Percentiles rank a stretch among this genome's conserved stretches.
These are phyloP conservation scores for Fragilaria crotonensis DNA, from an alignment of 108 stramenopile species.

Conservation along the genomic window DNA sequence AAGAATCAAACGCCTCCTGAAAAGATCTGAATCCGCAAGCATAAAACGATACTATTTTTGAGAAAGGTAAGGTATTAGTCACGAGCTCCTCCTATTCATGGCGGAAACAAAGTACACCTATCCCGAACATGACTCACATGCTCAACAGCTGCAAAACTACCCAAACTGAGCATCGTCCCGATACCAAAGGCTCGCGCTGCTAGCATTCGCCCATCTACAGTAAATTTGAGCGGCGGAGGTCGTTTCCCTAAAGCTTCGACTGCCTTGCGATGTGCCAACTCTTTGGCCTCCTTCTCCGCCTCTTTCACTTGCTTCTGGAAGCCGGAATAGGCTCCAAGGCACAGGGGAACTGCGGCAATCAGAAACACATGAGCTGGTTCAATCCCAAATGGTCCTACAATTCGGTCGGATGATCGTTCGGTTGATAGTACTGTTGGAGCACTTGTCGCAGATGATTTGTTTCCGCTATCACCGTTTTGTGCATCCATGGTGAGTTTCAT, in stretches of 20 bases:
- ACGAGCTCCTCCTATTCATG: no score
- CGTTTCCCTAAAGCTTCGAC: conserved; percentile 4
- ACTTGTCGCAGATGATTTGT: no score
- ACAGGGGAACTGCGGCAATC: conserved; percentile 26
- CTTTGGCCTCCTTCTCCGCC: neutral
- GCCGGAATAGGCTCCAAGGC: conserved; percentile 31
- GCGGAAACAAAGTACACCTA: no score
- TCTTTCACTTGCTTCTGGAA: conserved; percentile 4
- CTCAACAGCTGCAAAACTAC: neutral
- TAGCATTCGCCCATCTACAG: neutral
- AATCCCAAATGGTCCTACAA: neutral
- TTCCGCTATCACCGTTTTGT: no score
- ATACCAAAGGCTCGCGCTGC: conserved; percentile 6
- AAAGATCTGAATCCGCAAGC: conserved; percentile 39
- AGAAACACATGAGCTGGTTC: conserved; percentile 29
- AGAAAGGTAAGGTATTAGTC: no score
- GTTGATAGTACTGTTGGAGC: no score
- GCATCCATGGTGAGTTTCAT: no score
- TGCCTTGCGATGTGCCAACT: neutral
- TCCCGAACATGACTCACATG: no score
- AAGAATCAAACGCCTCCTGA: conserved; percentile 39
- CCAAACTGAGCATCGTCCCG: conserved; percentile 1
- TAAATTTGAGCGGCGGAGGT: neutral
- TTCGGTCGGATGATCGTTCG: no score
- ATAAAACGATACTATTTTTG: conserved; percentile 28